Conservation (phyloP, 345 rosid species). For the Sonneratia alba region DNA sequence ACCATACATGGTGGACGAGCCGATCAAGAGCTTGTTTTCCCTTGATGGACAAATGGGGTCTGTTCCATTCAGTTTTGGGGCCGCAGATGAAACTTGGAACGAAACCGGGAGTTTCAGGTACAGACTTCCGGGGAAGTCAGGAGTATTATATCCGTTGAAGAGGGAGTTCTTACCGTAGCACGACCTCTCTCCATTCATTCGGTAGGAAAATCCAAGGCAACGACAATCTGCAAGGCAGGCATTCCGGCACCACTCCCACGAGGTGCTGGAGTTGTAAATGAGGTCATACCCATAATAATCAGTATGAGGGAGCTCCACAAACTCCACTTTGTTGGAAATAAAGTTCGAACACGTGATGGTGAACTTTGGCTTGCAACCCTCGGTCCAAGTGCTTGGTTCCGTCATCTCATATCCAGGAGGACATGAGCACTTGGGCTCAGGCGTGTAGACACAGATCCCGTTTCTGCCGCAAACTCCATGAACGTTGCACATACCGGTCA, state of each 20-base stretch:
- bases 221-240: constrained; percentile 7
- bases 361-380: constrained; percentile 39
- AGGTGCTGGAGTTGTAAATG: accelerated
- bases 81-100: not conserved
- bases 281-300: constrained; percentile 37
- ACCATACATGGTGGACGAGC: constrained; percentile 15
- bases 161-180: constrained; percentile 22
- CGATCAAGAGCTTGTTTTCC: not conserved
- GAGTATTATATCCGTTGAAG: constrained; percentile 24
- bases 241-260: constrained; percentile 24
- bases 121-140: constrained; percentile 11
- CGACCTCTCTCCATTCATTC: constrained; percentile 12
- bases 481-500: constrained; percentile 22
- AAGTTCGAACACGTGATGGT: constrained; percentile 13
- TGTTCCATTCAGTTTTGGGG: not conserved
- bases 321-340: constrained; percentile 6
- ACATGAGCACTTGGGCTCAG: constrained; percentile 31
- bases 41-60: constrained; percentile 5
- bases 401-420: constrained; percentile 28
- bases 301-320: constrained; percentile 15
- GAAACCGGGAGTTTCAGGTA: constrained; percentile 25
- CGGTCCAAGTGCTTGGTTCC: constrained; percentile 24
- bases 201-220: constrained; percentile 28
- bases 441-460: constrained; percentile 29
- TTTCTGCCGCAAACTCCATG: constrained; percentile 38